Percentiles rank a stretch among this genome's conserved stretches.
phyloP scores from a whole-genome alignment of 352 stramenopile species.

The Globisporangium rhizosaccharum region DNA sequence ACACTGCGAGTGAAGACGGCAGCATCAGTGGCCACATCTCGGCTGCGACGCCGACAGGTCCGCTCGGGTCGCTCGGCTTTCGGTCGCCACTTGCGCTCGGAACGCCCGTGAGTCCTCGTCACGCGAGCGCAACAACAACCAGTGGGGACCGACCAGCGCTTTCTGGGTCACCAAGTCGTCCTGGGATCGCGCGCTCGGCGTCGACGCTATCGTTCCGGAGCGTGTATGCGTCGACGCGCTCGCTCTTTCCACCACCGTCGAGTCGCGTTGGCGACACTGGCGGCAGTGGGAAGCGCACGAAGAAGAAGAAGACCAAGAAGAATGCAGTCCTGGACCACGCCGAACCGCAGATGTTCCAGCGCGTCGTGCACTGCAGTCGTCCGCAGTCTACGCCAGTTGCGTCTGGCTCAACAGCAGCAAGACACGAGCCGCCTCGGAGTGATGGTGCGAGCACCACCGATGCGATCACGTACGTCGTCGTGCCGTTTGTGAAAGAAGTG shows the following conservation, averaged over 20 bases:
- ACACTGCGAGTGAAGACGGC: not conserved
- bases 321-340: slow-evolving; percentile 40
- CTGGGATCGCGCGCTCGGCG: not conserved
- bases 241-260: slow-evolving; percentile 6
- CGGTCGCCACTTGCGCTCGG: slow-evolving; percentile 4
- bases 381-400: not conserved
- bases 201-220: slow-evolving; percentile 8
- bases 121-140: not conserved
- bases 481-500: slow-evolving; percentile 11
- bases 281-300: not conserved
- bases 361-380: slow-evolving; percentile 16
- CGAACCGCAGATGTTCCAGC: slow-evolving; percentile 30
- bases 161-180: not conserved
- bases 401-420: not conserved
- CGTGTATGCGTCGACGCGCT: slow-evolving; percentile 12
- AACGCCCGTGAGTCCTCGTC: not conserved
- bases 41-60: too few species aligned
- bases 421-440: not conserved
- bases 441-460: slow-evolving; percentile 1
- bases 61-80: slow-evolving; percentile 2
- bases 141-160: not conserved
- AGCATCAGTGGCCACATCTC: not conserved
- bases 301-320: slow-evolving; percentile 20
- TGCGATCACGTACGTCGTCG: slow-evolving; percentile 6
- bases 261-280: not conserved